Percentiles rank a stretch among this genome's conserved stretches.
phyloP scores from a whole-genome alignment of 371 early-diverging fungal species.

The Mortierella sp. region DNA sequence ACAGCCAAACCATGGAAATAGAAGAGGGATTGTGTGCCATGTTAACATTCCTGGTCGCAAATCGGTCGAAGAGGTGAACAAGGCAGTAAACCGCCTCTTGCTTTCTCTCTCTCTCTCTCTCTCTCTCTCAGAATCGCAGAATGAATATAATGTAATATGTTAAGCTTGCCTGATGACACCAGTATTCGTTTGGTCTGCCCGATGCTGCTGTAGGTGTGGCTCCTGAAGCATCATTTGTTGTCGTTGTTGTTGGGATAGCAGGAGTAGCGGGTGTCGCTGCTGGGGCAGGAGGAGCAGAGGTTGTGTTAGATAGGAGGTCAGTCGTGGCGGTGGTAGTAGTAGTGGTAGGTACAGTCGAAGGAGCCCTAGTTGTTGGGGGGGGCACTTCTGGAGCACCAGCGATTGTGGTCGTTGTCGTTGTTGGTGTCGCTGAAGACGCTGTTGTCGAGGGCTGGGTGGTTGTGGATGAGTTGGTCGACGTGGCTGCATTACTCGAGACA shows the following conservation, averaged over 20 bases:
- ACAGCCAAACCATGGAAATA: not conserved
- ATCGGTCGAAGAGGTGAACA: no score
- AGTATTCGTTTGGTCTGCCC: not conserved
- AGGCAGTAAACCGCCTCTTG: no score
- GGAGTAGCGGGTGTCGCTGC: not conserved
- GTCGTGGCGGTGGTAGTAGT: not conserved
- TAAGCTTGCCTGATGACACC: slow-evolving; percentile 40
- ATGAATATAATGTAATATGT: not conserved
- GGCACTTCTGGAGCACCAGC: not conserved
- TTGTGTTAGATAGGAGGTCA: not conserved
- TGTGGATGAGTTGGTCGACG: not conserved
- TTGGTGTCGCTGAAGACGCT: not conserved
- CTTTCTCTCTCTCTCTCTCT: no score
- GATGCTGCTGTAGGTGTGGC: not conserved
- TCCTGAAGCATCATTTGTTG: not conserved
- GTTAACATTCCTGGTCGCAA: not conserved
- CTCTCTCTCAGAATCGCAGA: no score
- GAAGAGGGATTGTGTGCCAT: no score
- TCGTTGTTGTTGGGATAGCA: not conserved
- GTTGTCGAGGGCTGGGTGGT: not conserved
- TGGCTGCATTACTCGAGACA: no score
- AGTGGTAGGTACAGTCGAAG: not conserved
- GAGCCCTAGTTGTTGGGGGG: not conserved
- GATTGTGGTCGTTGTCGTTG: not conserved
- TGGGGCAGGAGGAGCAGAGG: not conserved